Conservation (phyloP, 1,284 basidiomycete genomes). For the Neolentinus lepideus region DNA sequence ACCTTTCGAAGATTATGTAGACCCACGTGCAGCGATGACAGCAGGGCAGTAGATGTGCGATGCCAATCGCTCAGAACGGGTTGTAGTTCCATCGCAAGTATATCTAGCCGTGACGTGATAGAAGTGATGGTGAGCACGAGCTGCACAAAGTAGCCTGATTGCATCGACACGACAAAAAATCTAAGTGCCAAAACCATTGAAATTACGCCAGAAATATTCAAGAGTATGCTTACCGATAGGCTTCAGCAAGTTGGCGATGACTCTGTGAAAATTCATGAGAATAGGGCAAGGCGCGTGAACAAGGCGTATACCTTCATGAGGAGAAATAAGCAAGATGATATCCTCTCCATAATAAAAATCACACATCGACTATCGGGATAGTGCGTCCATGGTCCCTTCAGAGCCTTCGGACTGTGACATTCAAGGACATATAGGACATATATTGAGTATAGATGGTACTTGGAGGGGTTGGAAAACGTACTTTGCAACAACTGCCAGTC, state of each 20-base stretch:
- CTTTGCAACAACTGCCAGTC: constrained; percentile 31
- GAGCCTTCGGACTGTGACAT: constrained; percentile 32
- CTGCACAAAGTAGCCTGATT: constrained; percentile 66
- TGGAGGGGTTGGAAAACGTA: constrained; percentile 22
- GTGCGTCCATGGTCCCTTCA: constrained; percentile 58
- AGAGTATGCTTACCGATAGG: constrained; percentile 39
- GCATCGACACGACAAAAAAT: constrained; percentile 54
- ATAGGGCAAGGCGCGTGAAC: not conserved
- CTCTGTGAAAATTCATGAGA: constrained; percentile 30
- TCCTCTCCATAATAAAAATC: constrained; percentile 24
- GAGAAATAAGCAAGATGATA: constrained; percentile 27
- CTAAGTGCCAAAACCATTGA: constrained; percentile 25
- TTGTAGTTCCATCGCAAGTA: constrained; percentile 37
- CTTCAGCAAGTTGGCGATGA: constrained; percentile 34
- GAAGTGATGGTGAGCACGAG: constrained; percentile 52
- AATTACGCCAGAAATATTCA: not conserved
- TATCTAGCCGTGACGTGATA: constrained; percentile 49
- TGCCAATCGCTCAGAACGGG: constrained; percentile 26
- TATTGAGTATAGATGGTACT: constrained; percentile 2
- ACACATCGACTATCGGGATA: constrained; percentile 34
- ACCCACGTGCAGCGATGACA: constrained; percentile 21
- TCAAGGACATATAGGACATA: too few species aligned
- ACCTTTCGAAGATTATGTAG: not conserved
- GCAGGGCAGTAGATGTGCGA: constrained; percentile 19
- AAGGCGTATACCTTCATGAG: constrained; percentile 34